Percentiles rank a stretch among this genome's conserved stretches.
These are phyloP conservation scores for Tulasnella sp. DNA, from an alignment of 768 basidiomycete genomes.

Conservation along the genomic window DNA sequence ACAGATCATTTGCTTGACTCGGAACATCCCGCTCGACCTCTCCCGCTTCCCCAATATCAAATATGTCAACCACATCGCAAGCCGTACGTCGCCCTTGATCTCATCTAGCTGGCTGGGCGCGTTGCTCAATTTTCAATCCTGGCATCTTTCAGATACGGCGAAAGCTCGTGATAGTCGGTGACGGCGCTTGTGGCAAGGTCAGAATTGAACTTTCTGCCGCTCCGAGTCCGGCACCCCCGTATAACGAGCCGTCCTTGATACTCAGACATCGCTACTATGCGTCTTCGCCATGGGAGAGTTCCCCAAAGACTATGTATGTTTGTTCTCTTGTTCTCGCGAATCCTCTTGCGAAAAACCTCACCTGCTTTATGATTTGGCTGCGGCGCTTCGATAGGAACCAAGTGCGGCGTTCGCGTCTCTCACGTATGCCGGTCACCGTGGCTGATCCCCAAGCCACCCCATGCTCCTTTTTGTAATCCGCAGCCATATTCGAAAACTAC, in stretches of 20 bases:
- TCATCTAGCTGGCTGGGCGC: no score
- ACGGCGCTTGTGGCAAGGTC: slow-evolving; percentile 92
- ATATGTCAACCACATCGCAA: no score
- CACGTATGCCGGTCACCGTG: slow-evolving; percentile 10
- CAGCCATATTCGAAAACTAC: slow-evolving; percentile 97
- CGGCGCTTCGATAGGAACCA: slow-evolving; percentile 38
- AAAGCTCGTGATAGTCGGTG: slow-evolving; percentile 94
- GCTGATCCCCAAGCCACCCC: not conserved
- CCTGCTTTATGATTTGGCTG: not conserved
- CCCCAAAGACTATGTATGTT: slow-evolving; percentile 86
- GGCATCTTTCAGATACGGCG: slow-evolving; percentile 57
- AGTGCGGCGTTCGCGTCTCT: slow-evolving; percentile 32
- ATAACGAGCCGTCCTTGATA: slow-evolving; percentile 11
- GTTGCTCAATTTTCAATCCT: no score
- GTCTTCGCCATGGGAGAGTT: slow-evolving; percentile 93
- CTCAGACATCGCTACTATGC: slow-evolving; percentile 64
- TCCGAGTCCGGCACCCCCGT: slow-evolving; percentile 6
- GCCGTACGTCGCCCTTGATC: no score
- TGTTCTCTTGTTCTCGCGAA: no score
- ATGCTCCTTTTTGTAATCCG: slow-evolving; percentile 6
- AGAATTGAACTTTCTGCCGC: slow-evolving; percentile 20
- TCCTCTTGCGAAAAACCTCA: slow-evolving; percentile 2
- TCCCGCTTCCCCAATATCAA: no score
- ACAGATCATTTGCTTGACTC: no score
- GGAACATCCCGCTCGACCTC: no score